These are phyloP conservation scores for Fagopyrum esculentum DNA, from an alignment of 148 eudicot species.

Conservation along the genomic window DNA sequence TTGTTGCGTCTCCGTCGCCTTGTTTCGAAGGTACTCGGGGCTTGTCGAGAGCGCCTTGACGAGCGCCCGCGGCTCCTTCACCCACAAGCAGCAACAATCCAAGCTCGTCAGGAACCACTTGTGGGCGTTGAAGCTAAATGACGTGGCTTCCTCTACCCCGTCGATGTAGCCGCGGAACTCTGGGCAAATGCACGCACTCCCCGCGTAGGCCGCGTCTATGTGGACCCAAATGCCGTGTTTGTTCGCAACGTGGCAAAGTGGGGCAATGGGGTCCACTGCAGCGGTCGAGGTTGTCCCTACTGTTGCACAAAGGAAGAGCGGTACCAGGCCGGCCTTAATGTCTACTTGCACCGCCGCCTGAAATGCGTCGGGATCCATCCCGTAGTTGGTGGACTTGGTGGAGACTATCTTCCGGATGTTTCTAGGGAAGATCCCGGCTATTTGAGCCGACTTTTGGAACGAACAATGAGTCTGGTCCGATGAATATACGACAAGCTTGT, in stretches of 20 bases:
- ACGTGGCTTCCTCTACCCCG: slow-evolving; percentile 36
- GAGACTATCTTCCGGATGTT: slow-evolving; percentile 35
- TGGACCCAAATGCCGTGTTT: slow-evolving; percentile 37
- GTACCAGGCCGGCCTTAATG: slow-evolving; percentile 24
- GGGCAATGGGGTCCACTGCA: slow-evolving; percentile 28
- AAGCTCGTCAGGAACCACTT: slow-evolving; percentile 50
- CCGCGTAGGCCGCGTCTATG: slow-evolving; percentile 57
- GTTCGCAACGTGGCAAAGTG: slow-evolving; percentile 25
- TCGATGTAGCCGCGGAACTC: slow-evolving; percentile 35
- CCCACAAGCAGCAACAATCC: slow-evolving; percentile 52
- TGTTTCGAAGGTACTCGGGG: slow-evolving; percentile 44
- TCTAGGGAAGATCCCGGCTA: slow-evolving; percentile 40
- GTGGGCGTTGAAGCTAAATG: slow-evolving; percentile 57
- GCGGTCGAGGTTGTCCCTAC: slow-evolving; percentile 38
- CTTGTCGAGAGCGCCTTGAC: slow-evolving; percentile 37
- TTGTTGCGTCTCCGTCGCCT: slow-evolving; percentile 32
- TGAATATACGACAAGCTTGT: slow-evolving; percentile 40
- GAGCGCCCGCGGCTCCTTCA: slow-evolving; percentile 35
- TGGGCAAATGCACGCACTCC: slow-evolving; percentile 54
- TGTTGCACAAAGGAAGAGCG: slow-evolving; percentile 31
- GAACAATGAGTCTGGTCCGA: slow-evolving; percentile 55
- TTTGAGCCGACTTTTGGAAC: slow-evolving; percentile 34
- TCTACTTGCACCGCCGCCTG: slow-evolving; percentile 19
- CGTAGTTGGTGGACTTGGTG: slow-evolving; percentile 13
- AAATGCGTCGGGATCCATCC: slow-evolving; percentile 18